These are phyloP conservation scores for Leptographium procerum DNA, from an alignment of 2,329 filamentous ascomycete genomes.

Conservation along the genomic window DNA sequence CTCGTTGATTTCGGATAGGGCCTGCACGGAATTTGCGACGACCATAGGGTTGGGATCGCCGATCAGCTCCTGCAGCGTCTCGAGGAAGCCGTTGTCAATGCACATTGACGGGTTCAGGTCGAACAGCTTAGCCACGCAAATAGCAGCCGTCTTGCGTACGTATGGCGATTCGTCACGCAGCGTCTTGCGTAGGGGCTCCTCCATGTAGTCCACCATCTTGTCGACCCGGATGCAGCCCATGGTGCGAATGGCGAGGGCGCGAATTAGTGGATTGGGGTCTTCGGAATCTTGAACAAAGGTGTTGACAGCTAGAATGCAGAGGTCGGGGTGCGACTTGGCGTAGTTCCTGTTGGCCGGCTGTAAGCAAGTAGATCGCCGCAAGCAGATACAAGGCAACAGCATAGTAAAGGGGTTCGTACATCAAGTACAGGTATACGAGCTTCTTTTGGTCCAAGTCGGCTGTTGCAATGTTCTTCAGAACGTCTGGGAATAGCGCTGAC, in stretches of 20 bases:
- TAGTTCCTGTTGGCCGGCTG: constrained; percentile 62
- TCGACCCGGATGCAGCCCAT: constrained; percentile 98
- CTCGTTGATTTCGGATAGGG: constrained; percentile 82
- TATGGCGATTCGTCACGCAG: constrained; percentile 95
- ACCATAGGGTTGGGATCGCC: constrained; percentile 98
- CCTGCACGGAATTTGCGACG: constrained; percentile 92
- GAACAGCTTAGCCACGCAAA: constrained; percentile 96
- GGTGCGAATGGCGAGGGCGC: constrained; percentile 88
- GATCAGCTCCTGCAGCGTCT: constrained; percentile 88
- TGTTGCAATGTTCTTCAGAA: constrained; percentile 97
- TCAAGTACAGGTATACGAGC: constrained; percentile 94
- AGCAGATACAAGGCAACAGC: background rate
- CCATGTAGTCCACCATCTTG: constrained; percentile 99
- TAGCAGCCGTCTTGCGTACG: constrained; percentile 93
- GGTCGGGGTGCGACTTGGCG: constrained; percentile 94
- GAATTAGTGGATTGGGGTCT: constrained; percentile 91
- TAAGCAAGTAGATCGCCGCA: background rate
- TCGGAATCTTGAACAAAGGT: constrained; percentile 99
- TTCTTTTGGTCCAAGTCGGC: constrained; percentile 96
- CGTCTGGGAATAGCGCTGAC: constrained; percentile 90
- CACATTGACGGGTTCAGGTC: constrained; percentile 88
- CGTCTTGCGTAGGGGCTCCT: constrained; percentile 91
- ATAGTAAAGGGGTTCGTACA: constrained; percentile 46
- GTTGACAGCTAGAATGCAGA: constrained; percentile 97
- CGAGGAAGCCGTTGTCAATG: constrained; percentile 91